Conservation (phyloP, 2,329 filamentous ascomycete genomes). For the Cordyceps militaris region DNA sequence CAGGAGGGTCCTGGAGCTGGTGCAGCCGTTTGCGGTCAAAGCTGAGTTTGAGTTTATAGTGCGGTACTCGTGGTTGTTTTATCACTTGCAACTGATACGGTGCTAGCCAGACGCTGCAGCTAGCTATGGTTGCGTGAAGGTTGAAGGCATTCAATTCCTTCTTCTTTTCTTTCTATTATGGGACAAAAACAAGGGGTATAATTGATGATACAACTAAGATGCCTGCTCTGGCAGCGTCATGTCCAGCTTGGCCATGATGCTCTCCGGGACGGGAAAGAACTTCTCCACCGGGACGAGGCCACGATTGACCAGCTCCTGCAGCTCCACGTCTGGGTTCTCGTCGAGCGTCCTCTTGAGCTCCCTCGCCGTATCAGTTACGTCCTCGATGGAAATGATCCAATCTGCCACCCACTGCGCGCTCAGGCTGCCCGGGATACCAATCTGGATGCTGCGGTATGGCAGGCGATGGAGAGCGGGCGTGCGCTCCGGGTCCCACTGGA, state of each 20-base stretch:
- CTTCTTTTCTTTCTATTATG: neutral
- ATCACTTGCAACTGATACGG: neutral
- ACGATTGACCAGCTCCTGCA: slow-evolving; percentile 29
- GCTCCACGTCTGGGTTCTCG: slow-evolving; percentile 27
- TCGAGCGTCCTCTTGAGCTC: slow-evolving; percentile 40
- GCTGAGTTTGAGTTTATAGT: neutral
- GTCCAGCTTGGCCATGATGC: slow-evolving; percentile 24
- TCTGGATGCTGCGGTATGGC: slow-evolving; percentile 51
- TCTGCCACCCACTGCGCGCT: slow-evolving; percentile 40
- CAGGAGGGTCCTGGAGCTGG: neutral
- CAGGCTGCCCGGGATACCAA: slow-evolving; percentile 46
- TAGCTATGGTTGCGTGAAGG: neutral
- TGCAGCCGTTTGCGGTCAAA: neutral
- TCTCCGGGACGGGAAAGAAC: slow-evolving; percentile 34
- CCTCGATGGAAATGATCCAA: slow-evolving; percentile 48
- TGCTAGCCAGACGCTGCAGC: neutral
- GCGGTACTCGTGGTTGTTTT: neutral
- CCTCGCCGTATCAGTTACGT: slow-evolving; percentile 49
- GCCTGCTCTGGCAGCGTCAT: slow-evolving; percentile 21
- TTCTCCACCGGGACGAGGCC: slow-evolving; percentile 39
- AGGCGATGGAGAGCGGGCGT: slow-evolving; percentile 37
- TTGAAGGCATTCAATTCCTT: neutral
- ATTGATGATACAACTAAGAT: neutral
- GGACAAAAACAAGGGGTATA: neutral
- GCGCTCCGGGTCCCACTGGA: slow-evolving; percentile 60